Evolutionary conservation across 257 asterid species (phyloP), one percentile per base, ranked within the genome.

Genomic region (Ilex asprella): DNA sequence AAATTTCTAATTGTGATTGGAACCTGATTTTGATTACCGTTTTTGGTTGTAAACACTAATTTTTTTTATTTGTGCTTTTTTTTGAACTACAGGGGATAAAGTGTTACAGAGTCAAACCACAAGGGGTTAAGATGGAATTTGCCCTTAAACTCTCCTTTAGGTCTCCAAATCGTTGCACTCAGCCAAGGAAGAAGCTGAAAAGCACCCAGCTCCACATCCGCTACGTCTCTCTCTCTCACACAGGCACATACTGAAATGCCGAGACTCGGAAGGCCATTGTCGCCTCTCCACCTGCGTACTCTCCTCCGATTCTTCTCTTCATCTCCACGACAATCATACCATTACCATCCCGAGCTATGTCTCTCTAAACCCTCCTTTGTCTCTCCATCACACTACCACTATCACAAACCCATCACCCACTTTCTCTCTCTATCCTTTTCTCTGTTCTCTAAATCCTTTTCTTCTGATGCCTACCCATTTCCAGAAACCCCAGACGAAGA

Each of bases 201-300:
- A 41, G 47, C 47, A 1, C 47, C 1, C 47, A 41, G 27, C 27
- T 21, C 27, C 47, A 41, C 47, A 41, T 41, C 47, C 7, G 12
- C 7, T 0, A 41, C 47, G n/a, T n/a, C 50, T 41, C 64, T 16
- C 64, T 2, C 62, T 16, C 52, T 3, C 39, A 4, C 67, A 16
- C 66, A 0, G 31, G 12, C 52, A 55, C 62, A 32, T 67, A 49
- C 52, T 58, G 39, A 85, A 78, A 91, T 91, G 96, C 89, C 81
- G 67, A 78, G 77, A 66, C 78, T 63, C 79, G 60, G 70, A 31
- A 62, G 75, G 13, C 71, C 78, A 1, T 59, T 73, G 30, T 64
- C 84, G 11, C 66, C 86, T 7, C 72, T 74, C 66, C 78, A 77
- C 61, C 61, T 88, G 30, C 91, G 86, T 13, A 51, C 77, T 29